Evolutionary conservation across 2,329 filamentous ascomycete genomes (phyloP).

Genomic region (Aspergillus pseudoviridinutans): DNA sequence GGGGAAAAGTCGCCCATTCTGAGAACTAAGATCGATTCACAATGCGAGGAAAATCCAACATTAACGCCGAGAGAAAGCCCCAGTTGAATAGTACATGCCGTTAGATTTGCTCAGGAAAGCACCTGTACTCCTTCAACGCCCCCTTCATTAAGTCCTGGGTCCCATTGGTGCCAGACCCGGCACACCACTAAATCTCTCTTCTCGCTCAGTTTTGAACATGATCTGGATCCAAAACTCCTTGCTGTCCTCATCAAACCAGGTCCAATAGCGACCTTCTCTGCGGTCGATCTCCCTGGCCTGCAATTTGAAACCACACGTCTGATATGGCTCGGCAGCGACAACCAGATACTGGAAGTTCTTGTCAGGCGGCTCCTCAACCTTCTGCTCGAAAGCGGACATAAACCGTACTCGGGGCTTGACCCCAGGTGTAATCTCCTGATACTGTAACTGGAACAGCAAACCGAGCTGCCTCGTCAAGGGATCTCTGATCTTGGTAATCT

Average conservation of each 20-base stretch:
- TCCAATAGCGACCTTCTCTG: conserved; percentile 82
- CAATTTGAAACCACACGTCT: conserved; percentile 95
- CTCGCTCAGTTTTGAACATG: conserved; percentile 96
- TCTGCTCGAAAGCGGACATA: conserved; percentile 97
- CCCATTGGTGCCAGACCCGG: conserved; percentile 57
- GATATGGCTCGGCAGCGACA: conserved; percentile 94
- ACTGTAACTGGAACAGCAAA: conserved; percentile 92
- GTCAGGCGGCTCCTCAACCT: conserved; percentile 84
- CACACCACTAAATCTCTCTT: conserved; percentile 75
- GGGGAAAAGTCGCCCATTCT: neutral
- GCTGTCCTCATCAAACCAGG: conserved; percentile 90
- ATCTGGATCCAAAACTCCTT: conserved; percentile 98
- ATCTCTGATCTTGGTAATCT: conserved; percentile 94
- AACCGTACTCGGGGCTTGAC: conserved; percentile 82
- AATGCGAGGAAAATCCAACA: conserved; percentile 9
- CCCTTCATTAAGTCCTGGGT: conserved; percentile 22
- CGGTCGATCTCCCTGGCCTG: conserved; percentile 91
- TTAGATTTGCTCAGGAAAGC: conserved; percentile 2
- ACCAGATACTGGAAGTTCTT: conserved; percentile 92
- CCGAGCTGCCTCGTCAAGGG: conserved; percentile 84
- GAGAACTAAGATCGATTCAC: neutral
- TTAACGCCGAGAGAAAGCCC: conserved; percentile 12
- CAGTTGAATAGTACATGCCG: conserved; percentile 3
- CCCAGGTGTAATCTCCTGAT: conserved; percentile 78
- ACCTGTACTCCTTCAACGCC: neutral